Percentiles rank a stretch among this genome's conserved stretches.
These are phyloP conservation scores for Kappamyces sp. DNA, from an alignment of 192 early-diverging fungal genomes.

Conservation along the genomic window DNA sequence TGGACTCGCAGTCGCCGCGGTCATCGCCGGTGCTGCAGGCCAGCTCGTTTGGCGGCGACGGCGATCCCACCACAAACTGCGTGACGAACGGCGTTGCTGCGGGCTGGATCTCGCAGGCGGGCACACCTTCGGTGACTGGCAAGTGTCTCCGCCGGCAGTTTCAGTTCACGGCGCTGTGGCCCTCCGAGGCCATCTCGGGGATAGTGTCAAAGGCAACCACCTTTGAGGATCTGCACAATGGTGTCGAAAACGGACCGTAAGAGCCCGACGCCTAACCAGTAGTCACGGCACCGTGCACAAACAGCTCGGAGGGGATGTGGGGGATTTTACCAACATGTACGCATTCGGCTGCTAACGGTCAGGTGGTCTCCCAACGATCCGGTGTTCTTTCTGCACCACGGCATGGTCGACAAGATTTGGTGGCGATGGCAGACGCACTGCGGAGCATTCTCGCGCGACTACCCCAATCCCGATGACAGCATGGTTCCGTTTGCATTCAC, in stretches of 20 bases:
- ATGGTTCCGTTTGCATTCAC: too few relatives aligned
- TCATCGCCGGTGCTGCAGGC: constrained; percentile 9
- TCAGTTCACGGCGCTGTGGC: not conserved
- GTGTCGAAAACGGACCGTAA: constrained; percentile 6
- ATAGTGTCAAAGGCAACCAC: not conserved
- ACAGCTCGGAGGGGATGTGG: constrained; percentile 5
- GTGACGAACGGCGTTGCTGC: constrained; percentile 8
- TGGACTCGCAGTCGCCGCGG: constrained; percentile 40
- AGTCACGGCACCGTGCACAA: constrained; percentile 6
- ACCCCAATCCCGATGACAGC: too few relatives aligned
- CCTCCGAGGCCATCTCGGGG: not conserved
- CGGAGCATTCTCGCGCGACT: too few relatives aligned
- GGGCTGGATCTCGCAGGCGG: constrained; percentile 6
- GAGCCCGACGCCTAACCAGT: too few relatives aligned
- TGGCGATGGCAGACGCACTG: constrained; percentile 24
- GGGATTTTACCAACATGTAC: too few relatives aligned
- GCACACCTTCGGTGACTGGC: constrained; percentile 1
- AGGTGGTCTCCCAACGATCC: constrained; percentile 14
- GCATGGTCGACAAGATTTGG: constrained; percentile 27
- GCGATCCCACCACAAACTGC: constrained; percentile 6
- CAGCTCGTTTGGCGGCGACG: constrained; percentile 5
- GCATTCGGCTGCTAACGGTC: too few relatives aligned
- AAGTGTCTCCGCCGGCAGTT: too few relatives aligned
- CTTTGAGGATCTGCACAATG: not conserved
- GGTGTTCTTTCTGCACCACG: constrained; percentile 28